Conservation (phyloP, 768 basidiomycete genomes). For the Thelephora aurantiotincta region DNA sequence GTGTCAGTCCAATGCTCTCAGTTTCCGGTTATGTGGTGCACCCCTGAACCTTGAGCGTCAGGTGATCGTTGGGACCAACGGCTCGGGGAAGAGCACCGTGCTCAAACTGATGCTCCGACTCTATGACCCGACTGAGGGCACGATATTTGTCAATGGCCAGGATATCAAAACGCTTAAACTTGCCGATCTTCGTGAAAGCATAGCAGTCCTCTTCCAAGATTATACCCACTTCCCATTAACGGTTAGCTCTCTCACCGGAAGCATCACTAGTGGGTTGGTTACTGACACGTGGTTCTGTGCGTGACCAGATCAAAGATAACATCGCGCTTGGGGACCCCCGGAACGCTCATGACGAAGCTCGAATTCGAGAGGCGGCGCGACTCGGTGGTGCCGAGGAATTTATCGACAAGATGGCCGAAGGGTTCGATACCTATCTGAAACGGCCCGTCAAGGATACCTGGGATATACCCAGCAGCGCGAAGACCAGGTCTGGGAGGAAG, state of each 20-base stretch:
- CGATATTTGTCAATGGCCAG: constrained; percentile 47
- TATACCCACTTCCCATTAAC: constrained; percentile 70
- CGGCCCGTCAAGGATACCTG: constrained; percentile 61
- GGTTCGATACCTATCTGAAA: constrained; percentile 58
- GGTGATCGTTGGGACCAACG: constrained; percentile 71
- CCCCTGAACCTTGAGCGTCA: constrained; percentile 10
- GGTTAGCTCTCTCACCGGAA: constrained; percentile 17
- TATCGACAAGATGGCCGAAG: constrained; percentile 47
- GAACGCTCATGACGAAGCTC: constrained; percentile 34
- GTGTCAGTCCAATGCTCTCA: constrained; percentile 28
- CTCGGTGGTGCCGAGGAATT: constrained; percentile 60
- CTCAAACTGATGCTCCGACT: constrained; percentile 59
- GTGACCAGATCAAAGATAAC: constrained; percentile 57
- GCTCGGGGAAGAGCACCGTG: constrained; percentile 69
- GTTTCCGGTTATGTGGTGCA: no score
- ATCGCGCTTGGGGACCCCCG: constrained; percentile 61
- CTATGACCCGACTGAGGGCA: constrained; percentile 56
- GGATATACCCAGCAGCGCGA: constrained; percentile 52
- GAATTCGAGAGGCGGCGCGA: constrained; percentile 47
- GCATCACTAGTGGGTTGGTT: neutral
- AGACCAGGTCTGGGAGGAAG: constrained; percentile 40
- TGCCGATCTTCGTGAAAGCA: constrained; percentile 47
- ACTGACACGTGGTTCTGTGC: neutral
- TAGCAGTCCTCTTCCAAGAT: constrained; percentile 69
- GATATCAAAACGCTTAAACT: constrained; percentile 52